These are phyloP conservation scores for Fusarium denticulatum DNA, from an alignment of 2,329 filamentous ascomycete species.

Conservation along the genomic window DNA sequence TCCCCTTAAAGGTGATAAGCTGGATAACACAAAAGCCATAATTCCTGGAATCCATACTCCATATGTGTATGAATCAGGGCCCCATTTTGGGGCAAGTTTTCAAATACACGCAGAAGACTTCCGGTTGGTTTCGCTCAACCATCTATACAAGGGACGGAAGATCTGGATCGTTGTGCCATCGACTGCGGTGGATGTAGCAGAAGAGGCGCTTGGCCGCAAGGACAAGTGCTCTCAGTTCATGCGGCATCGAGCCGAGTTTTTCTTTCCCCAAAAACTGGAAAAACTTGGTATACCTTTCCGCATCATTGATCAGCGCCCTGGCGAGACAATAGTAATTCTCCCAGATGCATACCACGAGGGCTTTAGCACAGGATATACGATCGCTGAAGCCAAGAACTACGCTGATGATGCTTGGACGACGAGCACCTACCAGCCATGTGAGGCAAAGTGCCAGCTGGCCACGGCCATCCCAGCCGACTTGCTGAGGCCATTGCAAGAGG, in stretches of 20 bases:
- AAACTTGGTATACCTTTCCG: constrained; percentile 51
- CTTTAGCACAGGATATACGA: constrained; percentile 54
- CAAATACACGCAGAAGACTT: constrained; percentile 55
- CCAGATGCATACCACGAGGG: constrained; percentile 54
- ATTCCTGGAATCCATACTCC: constrained; percentile 54
- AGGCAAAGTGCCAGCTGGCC: constrained; percentile 46
- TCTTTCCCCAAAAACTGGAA: constrained; percentile 53
- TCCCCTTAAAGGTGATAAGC: constrained; percentile 50
- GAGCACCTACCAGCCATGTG: constrained; percentile 50
- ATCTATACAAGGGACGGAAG: constrained; percentile 53
- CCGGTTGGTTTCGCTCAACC: constrained; percentile 51
- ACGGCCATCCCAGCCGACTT: constrained; percentile 51
- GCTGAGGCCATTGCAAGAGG: constrained; percentile 46
- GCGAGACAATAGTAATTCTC: constrained; percentile 53
- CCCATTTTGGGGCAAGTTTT: constrained; percentile 52
- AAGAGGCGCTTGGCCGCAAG: constrained; percentile 48
- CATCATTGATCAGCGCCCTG: constrained; percentile 52
- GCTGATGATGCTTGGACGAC: constrained; percentile 50
- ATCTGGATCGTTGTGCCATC: constrained; percentile 54
- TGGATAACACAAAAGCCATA: constrained; percentile 51
- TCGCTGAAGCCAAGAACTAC: constrained; percentile 54
- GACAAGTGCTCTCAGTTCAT: constrained; percentile 53
- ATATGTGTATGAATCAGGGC: constrained; percentile 53
- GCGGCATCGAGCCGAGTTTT: constrained; percentile 54
- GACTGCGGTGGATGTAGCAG: constrained; percentile 49